phyloP scores from a whole-genome alignment of 352 stramenopile species.

The Phytophthora multivora region DNA sequence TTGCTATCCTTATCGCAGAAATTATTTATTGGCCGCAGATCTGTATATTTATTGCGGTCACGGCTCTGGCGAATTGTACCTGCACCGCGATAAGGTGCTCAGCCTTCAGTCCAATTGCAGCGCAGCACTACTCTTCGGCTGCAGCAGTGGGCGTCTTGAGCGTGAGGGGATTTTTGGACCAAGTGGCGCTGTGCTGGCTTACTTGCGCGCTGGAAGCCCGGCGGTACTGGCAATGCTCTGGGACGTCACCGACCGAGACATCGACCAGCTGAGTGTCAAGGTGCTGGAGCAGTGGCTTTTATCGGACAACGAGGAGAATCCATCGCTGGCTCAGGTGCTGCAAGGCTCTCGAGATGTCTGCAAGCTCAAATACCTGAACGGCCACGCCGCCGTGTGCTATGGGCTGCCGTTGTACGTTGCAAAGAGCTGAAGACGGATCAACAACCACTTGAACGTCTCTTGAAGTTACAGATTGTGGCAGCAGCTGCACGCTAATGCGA shows the following conservation, averaged over 20 bases:
- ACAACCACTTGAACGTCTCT: conserved; percentile 21
- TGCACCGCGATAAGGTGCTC: conserved; percentile 84
- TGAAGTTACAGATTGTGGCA: conserved; percentile 1
- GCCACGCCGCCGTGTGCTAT: conserved; percentile 96
- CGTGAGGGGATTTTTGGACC: conserved; percentile 92
- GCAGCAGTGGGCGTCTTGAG: conserved; percentile 94
- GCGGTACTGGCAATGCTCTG: conserved; percentile 98
- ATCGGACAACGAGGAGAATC: conserved; percentile 41
- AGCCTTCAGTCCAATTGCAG: conserved; percentile 57
- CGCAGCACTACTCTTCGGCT: conserved; percentile 96
- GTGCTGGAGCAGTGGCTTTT: conserved; percentile 76
- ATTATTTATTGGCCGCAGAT: conserved; percentile 66
- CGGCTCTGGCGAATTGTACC: conserved; percentile 94
- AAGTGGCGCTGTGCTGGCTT: conserved; percentile 93
- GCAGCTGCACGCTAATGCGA: background rate
- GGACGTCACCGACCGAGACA: conserved; percentile 99
- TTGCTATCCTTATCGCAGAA: conserved; percentile 24
- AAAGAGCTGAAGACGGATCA: conserved; percentile 14
- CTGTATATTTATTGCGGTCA: conserved; percentile 98
- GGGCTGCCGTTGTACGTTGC: conserved; percentile 84
- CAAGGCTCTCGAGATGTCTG: conserved; percentile 80
- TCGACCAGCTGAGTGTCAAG: conserved; percentile 91
- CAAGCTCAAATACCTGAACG: conserved; percentile 95
- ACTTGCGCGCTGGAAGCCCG: conserved; percentile 91
- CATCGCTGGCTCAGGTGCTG: conserved; percentile 74